These are phyloP conservation scores for Gastrolobium bilobum DNA, from an alignment of 306 rosid genomes.

Conservation along the genomic window DNA sequence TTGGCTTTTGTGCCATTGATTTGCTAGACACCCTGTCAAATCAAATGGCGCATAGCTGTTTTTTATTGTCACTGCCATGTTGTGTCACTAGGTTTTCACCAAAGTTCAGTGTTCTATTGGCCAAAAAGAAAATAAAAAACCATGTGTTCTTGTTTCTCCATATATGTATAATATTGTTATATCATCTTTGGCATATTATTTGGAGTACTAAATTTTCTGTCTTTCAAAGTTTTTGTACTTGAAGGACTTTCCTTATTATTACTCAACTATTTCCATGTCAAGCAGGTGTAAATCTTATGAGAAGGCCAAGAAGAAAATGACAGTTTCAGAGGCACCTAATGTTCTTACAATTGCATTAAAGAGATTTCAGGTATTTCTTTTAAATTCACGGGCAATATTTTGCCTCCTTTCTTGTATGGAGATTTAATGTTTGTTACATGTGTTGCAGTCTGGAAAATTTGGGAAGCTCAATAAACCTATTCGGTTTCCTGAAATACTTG, in stretches of 20 bases:
- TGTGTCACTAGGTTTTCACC: background rate
- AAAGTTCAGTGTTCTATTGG: background rate
- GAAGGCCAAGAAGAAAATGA: slow-evolving; percentile 94
- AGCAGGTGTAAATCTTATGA: slow-evolving; percentile 90
- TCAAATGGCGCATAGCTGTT: background rate
- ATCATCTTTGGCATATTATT: background rate
- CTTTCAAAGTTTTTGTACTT: background rate
- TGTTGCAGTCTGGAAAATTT: slow-evolving; percentile 80
- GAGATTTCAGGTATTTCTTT: slow-evolving; percentile 81
- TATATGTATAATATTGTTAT: too few relatives aligned
- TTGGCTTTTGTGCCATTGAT: background rate
- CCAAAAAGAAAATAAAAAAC: background rate
- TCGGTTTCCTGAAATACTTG: slow-evolving; percentile 82
- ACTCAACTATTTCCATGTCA: slow-evolving; percentile 22
- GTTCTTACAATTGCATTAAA: slow-evolving; percentile 89
- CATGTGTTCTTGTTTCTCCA: background rate
- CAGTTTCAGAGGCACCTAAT: slow-evolving; percentile 90
- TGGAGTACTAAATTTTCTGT: background rate
- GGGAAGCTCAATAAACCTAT: slow-evolving; percentile 93
- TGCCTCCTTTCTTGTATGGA: slow-evolving; percentile 8
- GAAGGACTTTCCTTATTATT: slow-evolving; percentile 30
- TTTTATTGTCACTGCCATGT: background rate
- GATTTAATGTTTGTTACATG: slow-evolving; percentile 13
- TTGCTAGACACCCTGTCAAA: background rate
- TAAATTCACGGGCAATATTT: slow-evolving; percentile 16